These are phyloP conservation scores for Dendrobium chrysotoxum DNA, from an alignment of 106 monocot genomes.

Conservation along the genomic window DNA sequence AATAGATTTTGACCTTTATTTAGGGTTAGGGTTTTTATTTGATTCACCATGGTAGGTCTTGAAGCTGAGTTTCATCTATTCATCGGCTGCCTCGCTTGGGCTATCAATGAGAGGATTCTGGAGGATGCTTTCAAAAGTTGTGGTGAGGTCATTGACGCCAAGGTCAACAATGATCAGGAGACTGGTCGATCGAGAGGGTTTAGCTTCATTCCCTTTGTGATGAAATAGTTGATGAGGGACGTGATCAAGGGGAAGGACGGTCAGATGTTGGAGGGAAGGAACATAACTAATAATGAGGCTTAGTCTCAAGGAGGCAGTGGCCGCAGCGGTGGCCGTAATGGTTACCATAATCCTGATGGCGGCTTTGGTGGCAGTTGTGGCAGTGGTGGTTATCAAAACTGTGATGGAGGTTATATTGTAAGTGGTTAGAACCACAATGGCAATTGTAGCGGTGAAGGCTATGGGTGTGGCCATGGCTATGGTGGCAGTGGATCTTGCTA, in stretches of 20 bases:
- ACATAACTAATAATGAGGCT: conserved; percentile 93
- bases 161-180: conserved; percentile 44
- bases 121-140: conserved; percentile 63
- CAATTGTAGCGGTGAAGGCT: conserved; percentile 3
- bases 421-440: conserved; percentile 15
- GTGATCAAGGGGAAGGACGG: conserved; percentile 94
- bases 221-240: conserved; percentile 80
- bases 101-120: conserved; percentile 61
- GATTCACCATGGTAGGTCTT: conserved; percentile 36
- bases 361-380: conserved; percentile 15
- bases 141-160: conserved; percentile 77
- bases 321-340: conserved; percentile 37
- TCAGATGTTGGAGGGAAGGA: conserved; percentile 72
- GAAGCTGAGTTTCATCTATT: conserved; percentile 82
- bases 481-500: conserved; percentile 20
- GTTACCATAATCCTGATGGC: conserved; percentile 13
- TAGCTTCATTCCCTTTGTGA: conserved; percentile 80
- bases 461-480: conserved; percentile 12
- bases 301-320: conserved; percentile 73
- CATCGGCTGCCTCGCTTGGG: conserved; percentile 89
- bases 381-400: conserved; percentile 9
- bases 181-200: conserved; percentile 86
- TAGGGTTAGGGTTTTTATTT: neutral
- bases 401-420: conserved; percentile 11
- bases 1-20: neutral